Base-by-base conservation (phyloP, 2,329 filamentous ascomycete genomes). In the Cercospora zeina region DNA sequence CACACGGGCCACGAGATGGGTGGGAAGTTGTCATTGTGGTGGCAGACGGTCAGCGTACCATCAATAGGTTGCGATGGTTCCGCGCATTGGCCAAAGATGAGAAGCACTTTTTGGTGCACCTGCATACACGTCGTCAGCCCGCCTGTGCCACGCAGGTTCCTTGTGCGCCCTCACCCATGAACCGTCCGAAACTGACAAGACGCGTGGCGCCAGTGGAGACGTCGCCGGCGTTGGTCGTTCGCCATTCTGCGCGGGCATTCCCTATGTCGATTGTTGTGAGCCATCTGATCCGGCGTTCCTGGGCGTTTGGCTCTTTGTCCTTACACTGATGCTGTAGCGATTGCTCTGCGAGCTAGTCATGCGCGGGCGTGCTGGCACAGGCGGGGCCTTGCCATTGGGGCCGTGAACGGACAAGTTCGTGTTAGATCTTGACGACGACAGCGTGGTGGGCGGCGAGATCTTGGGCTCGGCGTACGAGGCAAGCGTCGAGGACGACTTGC, bases 81-180 rank as follows among this genome's bases (percentile, higher is more conserved):
- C 62, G 89, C 91, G 68, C 96, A 88, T 54, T 89, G 87, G 55
- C 93, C 93, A 70, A 88, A 86, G 51, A 97, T 82, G 24, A 95
- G 83, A 19, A 97, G 81, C 8, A 96, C 85, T 74, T 96, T 97
- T 80, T 97, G 92, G 73, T 96, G 91, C 19, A 96, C 91, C 91
- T 96, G 62, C 19, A 58, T 30, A 16, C n/a, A 49, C 45, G n/a
- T 16, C 47, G 56, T 60, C 62, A 62, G 54, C 49, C 37, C 24
- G 16, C 16, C 10, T 14, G 16, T n/a, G n/a, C 31, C 21, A 31
- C 47, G 39, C 49, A 14, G 42, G 14, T 34, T n/a, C 24, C 61
- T 13, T 31, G 47, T 62, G 31, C 54, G n/a, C 62, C 19, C 67
- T 55, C 84, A 96, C 92, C 89, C 91, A 96, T 62, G 90, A 87